These are phyloP conservation scores for Fraxinus ornus DNA, from an alignment of 305 asterid species.

Conservation along the genomic window DNA sequence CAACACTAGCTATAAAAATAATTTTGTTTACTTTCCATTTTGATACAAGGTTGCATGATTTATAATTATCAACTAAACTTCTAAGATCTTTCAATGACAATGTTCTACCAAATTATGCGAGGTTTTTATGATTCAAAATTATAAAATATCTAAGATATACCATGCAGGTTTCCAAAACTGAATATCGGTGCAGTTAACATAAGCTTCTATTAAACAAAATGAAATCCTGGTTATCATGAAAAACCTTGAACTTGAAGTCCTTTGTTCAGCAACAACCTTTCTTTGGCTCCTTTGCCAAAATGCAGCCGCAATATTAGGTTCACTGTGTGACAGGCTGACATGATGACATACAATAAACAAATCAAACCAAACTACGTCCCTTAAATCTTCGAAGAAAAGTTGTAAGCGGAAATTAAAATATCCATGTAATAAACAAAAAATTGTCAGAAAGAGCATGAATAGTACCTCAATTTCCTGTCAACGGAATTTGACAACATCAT, in stretches of 20 bases:
- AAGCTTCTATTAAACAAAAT: conserved; percentile 24
- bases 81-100: not conserved
- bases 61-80: not conserved
- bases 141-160: conserved; percentile 4
- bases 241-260: conserved; percentile 97
- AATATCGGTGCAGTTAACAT: not conserved
- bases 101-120: not conserved
- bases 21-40: not conserved
- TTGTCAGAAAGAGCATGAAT: conserved; percentile 15
- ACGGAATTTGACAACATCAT: conserved; percentile 82
- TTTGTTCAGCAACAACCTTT: conserved; percentile 76
- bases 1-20: not conserved
- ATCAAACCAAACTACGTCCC: not conserved
- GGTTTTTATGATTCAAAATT: not conserved
- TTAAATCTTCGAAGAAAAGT: not conserved
- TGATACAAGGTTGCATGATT: not conserved
- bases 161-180: conserved; percentile 10
- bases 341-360: not conserved
- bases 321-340: conserved; percentile 63
- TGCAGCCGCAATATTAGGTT: conserved; percentile 77
- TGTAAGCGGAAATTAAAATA: not conserved
- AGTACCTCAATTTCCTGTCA: conserved; percentile 73
- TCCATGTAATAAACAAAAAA: not conserved
- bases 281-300: conserved; percentile 96
- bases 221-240: conserved; percentile 22